Percentiles rank a stretch among this genome's conserved stretches.
Evolutionary conservation across 129 eudicot species (phyloP).

Genomic region (Ambrosia artemisiifolia): DNA sequence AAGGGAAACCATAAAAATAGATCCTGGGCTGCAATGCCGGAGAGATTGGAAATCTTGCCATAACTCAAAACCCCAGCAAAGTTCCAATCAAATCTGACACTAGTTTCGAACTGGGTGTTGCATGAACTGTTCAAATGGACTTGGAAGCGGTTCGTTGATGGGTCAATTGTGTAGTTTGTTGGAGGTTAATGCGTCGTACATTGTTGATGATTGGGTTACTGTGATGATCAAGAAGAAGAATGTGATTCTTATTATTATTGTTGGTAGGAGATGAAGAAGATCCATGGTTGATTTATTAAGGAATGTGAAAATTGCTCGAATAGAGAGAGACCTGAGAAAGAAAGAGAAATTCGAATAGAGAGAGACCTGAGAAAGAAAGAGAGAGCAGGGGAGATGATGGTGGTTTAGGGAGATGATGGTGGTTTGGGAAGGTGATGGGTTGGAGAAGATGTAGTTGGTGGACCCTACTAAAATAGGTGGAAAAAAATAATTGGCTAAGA

Average conservation of each 20-base stretch:
- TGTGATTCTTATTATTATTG: not conserved
- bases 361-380: too few relatives aligned
- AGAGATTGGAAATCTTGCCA: constrained; percentile 49
- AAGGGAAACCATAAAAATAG: constrained; percentile 88
- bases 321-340: too few relatives aligned
- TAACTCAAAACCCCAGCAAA: constrained; percentile 47
- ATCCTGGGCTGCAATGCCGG: constrained; percentile 80
- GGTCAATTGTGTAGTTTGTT: constrained; percentile 49
- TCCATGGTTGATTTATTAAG: constrained; percentile 1
- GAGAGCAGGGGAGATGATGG: too few relatives aligned
- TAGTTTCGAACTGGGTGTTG: constrained; percentile 66
- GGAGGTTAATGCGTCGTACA: constrained; percentile 47
- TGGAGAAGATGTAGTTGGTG: too few relatives aligned
- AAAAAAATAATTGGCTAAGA: too few relatives aligned
- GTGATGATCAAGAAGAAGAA: not conserved
- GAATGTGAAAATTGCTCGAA: too few relatives aligned
- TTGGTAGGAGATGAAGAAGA: not conserved
- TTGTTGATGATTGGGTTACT: constrained; percentile 28
- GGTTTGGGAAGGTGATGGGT: too few relatives aligned
- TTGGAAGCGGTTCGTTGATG: constrained; percentile 47
- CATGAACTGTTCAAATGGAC: constrained; percentile 49
- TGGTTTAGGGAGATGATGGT: too few relatives aligned
- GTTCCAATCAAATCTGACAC: constrained; percentile 52
- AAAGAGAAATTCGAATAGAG: too few relatives aligned
- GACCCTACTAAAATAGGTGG: too few relatives aligned